Evolutionary conservation across 768 basidiomycete genomes (phyloP).

Genomic region (Suillus discolor): DNA sequence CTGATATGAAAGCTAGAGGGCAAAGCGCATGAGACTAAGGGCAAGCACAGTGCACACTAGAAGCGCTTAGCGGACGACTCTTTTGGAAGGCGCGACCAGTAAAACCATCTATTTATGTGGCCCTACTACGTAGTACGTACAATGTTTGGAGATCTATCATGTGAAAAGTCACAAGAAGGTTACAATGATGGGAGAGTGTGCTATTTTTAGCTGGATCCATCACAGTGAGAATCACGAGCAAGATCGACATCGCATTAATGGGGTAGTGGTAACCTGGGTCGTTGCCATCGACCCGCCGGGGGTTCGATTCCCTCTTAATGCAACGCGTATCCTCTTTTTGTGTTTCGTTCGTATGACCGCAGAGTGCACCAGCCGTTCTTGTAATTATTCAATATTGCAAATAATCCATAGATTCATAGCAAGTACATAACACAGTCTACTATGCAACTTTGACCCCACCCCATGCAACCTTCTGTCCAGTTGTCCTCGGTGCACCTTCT

Average conservation of each 20-base stretch:
- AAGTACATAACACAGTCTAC: not conserved
- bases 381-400: not conserved
- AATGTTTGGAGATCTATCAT: not conserved
- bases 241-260: constrained; percentile 46
- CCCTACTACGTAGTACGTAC: too few relatives aligned
- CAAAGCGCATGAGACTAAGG: not conserved
- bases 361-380: not conserved
- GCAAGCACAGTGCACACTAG: not conserved
- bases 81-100: not conserved
- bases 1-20: not conserved
- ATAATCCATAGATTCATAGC: not conserved
- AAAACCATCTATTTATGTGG: not conserved
- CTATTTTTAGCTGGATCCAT: not conserved
- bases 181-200: not conserved
- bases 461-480: constrained; percentile 61
- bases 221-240: not conserved
- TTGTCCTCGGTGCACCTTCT: constrained; percentile 37
- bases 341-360: not conserved
- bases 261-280: constrained; percentile 70
- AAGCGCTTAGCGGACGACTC: not conserved
- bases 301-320: constrained; percentile 89
- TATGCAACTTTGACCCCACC: constrained; percentile 38
- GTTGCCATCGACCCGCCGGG: constrained; percentile 84
- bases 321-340: constrained; percentile 29
- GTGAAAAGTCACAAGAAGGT: not conserved